These are phyloP conservation scores for Vanderwaltozyma tropicalis DNA, from an alignment of 805 yeast species.

Conservation along the genomic window DNA sequence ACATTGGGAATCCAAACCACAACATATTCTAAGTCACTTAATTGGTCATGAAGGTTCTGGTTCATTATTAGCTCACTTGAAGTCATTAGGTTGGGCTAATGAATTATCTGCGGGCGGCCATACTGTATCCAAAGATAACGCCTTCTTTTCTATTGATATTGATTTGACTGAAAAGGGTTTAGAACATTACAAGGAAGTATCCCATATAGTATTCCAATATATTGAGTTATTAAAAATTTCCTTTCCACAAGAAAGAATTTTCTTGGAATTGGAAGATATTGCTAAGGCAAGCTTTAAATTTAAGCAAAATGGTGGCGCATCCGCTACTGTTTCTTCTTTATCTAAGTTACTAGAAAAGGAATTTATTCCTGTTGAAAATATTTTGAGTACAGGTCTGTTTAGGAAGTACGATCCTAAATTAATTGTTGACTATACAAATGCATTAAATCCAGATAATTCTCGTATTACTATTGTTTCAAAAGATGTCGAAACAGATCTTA, in stretches of 20 bases:
- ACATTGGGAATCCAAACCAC: slow-evolving; percentile 59
- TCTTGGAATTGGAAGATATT: slow-evolving; percentile 62
- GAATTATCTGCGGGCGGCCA: slow-evolving; percentile 65
- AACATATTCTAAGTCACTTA: slow-evolving; percentile 64
- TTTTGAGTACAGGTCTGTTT: slow-evolving; percentile 48
- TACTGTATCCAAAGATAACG: slow-evolving; percentile 55
- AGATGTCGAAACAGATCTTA: slow-evolving; percentile 38
- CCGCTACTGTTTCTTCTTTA: slow-evolving; percentile 60
- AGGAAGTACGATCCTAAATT: slow-evolving; percentile 48
- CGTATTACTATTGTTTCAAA: slow-evolving; percentile 46
- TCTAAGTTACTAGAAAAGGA: slow-evolving; percentile 51
- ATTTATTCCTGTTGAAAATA: slow-evolving; percentile 50
- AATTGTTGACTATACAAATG: slow-evolving; percentile 39
- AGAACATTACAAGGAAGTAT: slow-evolving; percentile 48
- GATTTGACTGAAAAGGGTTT: slow-evolving; percentile 72
- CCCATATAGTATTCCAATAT: slow-evolving; percentile 59
- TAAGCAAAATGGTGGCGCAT: slow-evolving; percentile 63
- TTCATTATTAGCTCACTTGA: slow-evolving; percentile 61
- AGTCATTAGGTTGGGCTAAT: slow-evolving; percentile 68
- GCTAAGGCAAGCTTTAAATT: slow-evolving; percentile 66
- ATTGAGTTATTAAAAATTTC: slow-evolving; percentile 45
- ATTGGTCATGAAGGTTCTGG: slow-evolving; percentile 92
- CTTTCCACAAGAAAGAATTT: slow-evolving; percentile 70
- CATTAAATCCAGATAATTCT: slow-evolving; percentile 49
- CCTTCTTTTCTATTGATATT: slow-evolving; percentile 56